Evolutionary conservation across 164 flowering plant species (phyloP), one percentile per base, ranked within the genome.

Genomic region (Piper betle): DNA sequence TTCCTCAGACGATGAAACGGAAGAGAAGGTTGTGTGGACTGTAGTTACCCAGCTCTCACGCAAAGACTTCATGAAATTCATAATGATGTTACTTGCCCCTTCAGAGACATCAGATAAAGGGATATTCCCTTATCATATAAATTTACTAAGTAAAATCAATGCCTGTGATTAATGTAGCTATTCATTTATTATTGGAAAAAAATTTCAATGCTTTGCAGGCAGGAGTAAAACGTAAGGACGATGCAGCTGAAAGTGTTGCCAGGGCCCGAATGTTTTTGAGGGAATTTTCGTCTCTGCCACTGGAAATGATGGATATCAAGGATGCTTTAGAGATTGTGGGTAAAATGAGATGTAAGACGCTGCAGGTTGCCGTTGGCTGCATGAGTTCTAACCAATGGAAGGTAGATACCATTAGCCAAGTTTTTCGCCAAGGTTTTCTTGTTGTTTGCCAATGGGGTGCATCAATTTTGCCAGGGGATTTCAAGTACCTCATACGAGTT

Each of bases 241-340:
- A 86, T 55, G 73, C 79, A 64, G 77, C 84, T 1, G 73, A 66
- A 72, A 96, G 97, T 68, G 82, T 81, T 48, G 79, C 87, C 17
- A 76, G 87, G 58, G 97, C 99, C 59, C 85, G 77, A 56, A 71
- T 71, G 57, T 88, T 93, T 72, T 67, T 93, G 69, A 77, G 81
- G 66, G 91, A 84, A 17, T 90, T 94, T 56, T 63, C 96, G 40
- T 82, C 80, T 66, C 67, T 94, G 73, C 95, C 96, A 63, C 68
- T 93, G 37, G 96, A 88, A 43, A 68, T 70, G 64, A 85, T 86
- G 88, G 88, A 86, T 66, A 57, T 76, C 64, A 72, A 79, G 65
- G 68, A 88, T 66, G 87, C 86, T 69, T 68, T 91, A 43, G 72
- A 80, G 67, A 75, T 78, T 39, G 83, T 86, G 25, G 63, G 72